Percentiles rank a stretch among this genome's conserved stretches.
These are phyloP conservation scores for Leishmania tropica DNA, from an alignment of 208 protist species.

Conservation along the genomic window DNA sequence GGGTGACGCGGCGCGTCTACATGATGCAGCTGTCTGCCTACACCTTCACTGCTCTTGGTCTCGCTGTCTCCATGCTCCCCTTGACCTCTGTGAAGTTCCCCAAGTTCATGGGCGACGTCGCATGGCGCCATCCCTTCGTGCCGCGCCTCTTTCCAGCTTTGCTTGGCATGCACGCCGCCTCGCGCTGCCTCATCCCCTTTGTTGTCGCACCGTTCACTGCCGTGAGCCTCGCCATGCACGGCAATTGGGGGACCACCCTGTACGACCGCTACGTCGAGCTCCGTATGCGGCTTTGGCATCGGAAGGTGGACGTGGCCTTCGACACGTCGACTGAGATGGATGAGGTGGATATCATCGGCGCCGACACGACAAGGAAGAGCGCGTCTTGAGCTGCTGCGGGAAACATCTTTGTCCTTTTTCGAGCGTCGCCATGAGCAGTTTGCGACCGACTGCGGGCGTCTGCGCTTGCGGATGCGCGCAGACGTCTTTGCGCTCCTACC, in stretches of 20 bases:
- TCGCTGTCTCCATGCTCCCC: constrained; percentile 69
- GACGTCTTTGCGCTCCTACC: background rate
- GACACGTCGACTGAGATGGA: constrained; percentile 71
- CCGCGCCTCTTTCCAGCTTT: constrained; percentile 83
- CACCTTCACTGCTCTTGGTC: constrained; percentile 41
- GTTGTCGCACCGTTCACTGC: constrained; percentile 78
- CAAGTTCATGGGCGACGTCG: constrained; percentile 89
- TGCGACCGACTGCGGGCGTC: background rate
- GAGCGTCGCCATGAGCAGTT: background rate
- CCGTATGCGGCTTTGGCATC: constrained; percentile 74
- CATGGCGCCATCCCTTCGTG: constrained; percentile 84
- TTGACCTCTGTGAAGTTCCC: constrained; percentile 80
- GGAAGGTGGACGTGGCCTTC: constrained; percentile 73
- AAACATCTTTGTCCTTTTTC: background rate
- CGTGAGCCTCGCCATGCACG: constrained; percentile 55
- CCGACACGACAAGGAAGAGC: constrained; percentile 17
- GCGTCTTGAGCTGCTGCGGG: background rate
- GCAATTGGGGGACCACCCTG: constrained; percentile 60
- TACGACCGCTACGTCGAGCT: constrained; percentile 87
- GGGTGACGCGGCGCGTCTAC: constrained; percentile 79
- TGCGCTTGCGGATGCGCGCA: background rate
- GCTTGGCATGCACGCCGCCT: constrained; percentile 82
- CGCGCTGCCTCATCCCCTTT: constrained; percentile 83
- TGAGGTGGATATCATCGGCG: constrained; percentile 65
- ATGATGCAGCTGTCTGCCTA: constrained; percentile 72